Evolutionary conservation across 2,329 filamentous ascomycete species (phyloP).

Genomic region (Chaetomium globosum): DNA sequence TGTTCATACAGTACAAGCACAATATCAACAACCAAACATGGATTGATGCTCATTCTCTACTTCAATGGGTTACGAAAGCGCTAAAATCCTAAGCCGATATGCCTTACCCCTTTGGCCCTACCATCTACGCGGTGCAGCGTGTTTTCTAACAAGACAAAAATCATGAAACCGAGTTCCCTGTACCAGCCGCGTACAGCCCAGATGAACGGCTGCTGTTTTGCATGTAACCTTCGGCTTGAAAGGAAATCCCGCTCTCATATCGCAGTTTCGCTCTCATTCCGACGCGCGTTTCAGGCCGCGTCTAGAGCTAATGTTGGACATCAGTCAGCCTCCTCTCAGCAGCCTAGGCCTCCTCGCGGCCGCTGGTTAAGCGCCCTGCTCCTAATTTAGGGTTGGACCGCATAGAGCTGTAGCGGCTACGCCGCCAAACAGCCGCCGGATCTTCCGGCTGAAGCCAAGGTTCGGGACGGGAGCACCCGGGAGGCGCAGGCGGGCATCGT

Average conservation of each 20-base stretch:
- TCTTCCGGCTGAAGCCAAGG: background rate
- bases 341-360: background rate
- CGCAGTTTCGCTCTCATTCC: background rate
- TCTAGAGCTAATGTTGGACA: background rate
- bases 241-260: background rate
- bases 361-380: background rate
- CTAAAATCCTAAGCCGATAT: background rate
- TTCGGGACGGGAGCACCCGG: slow-evolving; percentile 12
- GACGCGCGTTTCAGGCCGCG: background rate
- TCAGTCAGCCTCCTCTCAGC: slow-evolving; percentile 5
- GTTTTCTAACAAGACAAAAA: too few relatives aligned
- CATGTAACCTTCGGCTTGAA: background rate
- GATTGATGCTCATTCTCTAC: background rate
- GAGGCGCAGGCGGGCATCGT: slow-evolving; percentile 2
- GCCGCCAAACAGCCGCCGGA: background rate
- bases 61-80: background rate
- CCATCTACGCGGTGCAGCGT: too few relatives aligned
- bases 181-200: too few relatives aligned
- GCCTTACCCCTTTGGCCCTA: too few relatives aligned
- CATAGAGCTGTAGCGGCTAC: slow-evolving; percentile 1
- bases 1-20: background rate
- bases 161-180: too few relatives aligned
- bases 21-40: background rate
- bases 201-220: background rate
- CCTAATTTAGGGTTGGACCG: slow-evolving; percentile 5